Evolutionary conservation across 1,139 yeast species (phyloP).

Genomic region (Wickerhamomyces sp.): DNA sequence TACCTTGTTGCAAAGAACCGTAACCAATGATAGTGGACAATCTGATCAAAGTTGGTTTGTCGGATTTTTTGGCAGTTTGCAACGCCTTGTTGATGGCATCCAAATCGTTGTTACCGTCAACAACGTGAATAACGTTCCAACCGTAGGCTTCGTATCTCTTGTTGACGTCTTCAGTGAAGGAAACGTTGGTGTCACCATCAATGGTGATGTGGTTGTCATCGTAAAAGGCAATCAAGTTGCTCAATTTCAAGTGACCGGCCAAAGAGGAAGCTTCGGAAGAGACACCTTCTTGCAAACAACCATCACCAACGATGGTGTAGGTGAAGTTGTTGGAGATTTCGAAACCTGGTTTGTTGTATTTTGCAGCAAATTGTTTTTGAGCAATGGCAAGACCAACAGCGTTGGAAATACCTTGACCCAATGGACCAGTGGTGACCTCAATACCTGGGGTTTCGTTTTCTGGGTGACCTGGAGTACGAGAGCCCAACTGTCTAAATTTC

Average conservation of each 20-base stretch:
- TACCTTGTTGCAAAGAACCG: conserved; percentile 85
- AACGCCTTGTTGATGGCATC: conserved; percentile 71
- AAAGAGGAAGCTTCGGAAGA: conserved; percentile 32
- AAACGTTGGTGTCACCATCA: conserved; percentile 87
- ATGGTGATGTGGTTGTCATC: conserved; percentile 79
- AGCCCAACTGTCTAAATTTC: conserved; percentile 83
- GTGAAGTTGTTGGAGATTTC: conserved; percentile 27
- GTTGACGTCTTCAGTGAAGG: conserved; percentile 92
- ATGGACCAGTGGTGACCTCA: conserved; percentile 36
- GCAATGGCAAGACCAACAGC: conserved; percentile 37
- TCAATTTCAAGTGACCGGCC: conserved; percentile 33
- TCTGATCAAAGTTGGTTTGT: conserved; percentile 90
- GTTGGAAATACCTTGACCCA: conserved; percentile 36
- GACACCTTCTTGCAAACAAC: conserved; percentile 37
- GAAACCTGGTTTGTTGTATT: conserved; percentile 29
- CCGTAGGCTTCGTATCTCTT: conserved; percentile 89
- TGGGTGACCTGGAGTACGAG: conserved; percentile 59
- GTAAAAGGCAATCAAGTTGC: conserved; percentile 31
- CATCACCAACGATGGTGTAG: conserved; percentile 33
- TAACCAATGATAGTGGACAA: conserved; percentile 89
- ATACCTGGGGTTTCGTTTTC: conserved; percentile 34
- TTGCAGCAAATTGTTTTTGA: conserved; percentile 28
- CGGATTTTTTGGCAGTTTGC: conserved; percentile 59
- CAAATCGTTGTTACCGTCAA: conserved; percentile 78
- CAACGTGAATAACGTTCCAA: conserved; percentile 82